Percentiles rank a stretch among this genome's conserved stretches.
Conservation (phyloP, 208 protist species). For the Leishmania arabica region DNA sequence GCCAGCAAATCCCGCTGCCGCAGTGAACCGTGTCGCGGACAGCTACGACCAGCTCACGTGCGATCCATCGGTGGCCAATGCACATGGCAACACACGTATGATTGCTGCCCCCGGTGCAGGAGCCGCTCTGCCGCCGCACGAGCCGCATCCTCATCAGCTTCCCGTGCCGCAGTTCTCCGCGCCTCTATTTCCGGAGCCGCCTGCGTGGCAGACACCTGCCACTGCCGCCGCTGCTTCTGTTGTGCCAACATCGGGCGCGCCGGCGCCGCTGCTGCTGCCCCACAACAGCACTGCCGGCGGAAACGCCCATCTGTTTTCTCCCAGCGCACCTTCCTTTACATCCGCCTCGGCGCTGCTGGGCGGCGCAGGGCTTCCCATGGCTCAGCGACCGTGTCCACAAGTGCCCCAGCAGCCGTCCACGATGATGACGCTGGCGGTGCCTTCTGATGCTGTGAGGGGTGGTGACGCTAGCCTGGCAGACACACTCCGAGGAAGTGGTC, state of each 20-base stretch:
- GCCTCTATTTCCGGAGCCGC: slow-evolving; percentile 47
- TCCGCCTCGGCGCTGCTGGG: slow-evolving; percentile 5
- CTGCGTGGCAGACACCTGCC: slow-evolving; percentile 6
- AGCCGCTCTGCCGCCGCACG: neutral
- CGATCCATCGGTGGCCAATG: slow-evolving; percentile 25
- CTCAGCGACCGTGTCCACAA: neutral
- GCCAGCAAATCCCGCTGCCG: neutral
- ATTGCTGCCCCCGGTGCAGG: neutral
- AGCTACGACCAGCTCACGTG: slow-evolving; percentile 31
- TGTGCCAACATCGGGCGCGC: neutral
- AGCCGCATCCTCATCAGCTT: neutral
- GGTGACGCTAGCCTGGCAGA: slow-evolving; percentile 18
- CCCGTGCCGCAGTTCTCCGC: slow-evolving; percentile 30
- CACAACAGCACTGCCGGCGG: neutral
- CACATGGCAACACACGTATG: neutral
- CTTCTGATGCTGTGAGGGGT: neutral
- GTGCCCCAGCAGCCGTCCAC: neutral
- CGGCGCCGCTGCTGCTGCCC: neutral
- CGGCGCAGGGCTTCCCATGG: slow-evolving; percentile 2
- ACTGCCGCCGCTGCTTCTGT: neutral
- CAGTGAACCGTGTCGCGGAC: neutral
- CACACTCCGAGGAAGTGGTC: slow-evolving; percentile 15
- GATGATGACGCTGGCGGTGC: neutral
- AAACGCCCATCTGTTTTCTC: neutral
- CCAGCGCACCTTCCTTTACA: neutral